Conservation (phyloP, 2,329 filamentous ascomycete species). For the Colletotrichum noveboracense region DNA sequence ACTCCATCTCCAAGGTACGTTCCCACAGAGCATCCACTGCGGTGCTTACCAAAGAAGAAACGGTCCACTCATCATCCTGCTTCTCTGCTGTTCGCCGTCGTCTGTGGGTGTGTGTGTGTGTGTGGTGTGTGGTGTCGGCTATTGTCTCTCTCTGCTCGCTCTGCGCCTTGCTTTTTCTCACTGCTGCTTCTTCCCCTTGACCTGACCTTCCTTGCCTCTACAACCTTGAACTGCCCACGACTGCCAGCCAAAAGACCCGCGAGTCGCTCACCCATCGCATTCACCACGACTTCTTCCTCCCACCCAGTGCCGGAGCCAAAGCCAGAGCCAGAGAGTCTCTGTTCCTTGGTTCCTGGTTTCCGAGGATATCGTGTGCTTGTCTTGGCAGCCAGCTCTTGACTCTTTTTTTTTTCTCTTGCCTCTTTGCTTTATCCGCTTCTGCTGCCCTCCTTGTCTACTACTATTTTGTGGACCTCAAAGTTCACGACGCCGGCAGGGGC, state of each 20-base stretch:
- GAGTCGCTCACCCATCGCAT: neutral
- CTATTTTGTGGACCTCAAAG: slow-evolving; percentile 30
- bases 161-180: neutral
- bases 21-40: slow-evolving; percentile 4
- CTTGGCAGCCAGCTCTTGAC: slow-evolving; percentile 22
- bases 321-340: neutral
- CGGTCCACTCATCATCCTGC: slow-evolving; percentile 18
- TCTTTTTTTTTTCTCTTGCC: neutral
- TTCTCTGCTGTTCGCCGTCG: neutral
- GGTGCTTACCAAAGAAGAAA: slow-evolving; percentile 20
- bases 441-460: neutral
- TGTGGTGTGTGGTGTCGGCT: neutral
- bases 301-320: neutral
- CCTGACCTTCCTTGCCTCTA: neutral
- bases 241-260: neutral
- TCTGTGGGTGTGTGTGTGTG: neutral
- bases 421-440: slow-evolving; percentile 13
- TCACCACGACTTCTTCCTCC: neutral
- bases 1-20: slow-evolving; percentile 23
- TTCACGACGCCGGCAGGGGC: slow-evolving; percentile 11
- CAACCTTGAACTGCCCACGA: slow-evolving; percentile 11
- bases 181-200: neutral
- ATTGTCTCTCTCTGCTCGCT: neutral
- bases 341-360: neutral
- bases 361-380: neutral